These are phyloP conservation scores for Candida coquimbonensis DNA, from an alignment of 805 yeast genomes.

Conservation along the genomic window DNA sequence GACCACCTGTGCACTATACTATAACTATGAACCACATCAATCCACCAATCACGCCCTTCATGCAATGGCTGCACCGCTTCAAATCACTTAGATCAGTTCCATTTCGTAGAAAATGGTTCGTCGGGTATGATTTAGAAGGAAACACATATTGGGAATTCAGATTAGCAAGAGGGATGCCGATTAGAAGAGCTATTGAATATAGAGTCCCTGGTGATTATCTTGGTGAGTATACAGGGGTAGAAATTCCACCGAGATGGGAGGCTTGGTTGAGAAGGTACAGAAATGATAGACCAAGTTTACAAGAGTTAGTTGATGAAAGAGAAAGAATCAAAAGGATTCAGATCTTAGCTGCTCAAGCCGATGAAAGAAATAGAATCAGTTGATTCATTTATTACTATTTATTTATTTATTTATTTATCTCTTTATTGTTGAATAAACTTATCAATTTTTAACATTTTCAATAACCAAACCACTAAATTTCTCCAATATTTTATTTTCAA, in stretches of 20 bases:
- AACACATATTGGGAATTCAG: constrained; percentile 83
- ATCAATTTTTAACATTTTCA: not conserved
- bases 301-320: constrained; percentile 55
- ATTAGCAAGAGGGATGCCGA: constrained; percentile 39
- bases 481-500: constrained; percentile 26
- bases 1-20: too few relatives aligned
- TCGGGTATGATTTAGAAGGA: constrained; percentile 70
- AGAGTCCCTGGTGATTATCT: constrained; percentile 34
- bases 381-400: not conserved
- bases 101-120: constrained; percentile 58
- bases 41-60: constrained; percentile 42
- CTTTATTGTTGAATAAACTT: not conserved
- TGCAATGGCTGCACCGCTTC: constrained; percentile 47
- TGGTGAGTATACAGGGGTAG: constrained; percentile 45
- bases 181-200: constrained; percentile 62
- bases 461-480: constrained; percentile 24
- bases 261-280: constrained; percentile 75
- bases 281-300: constrained; percentile 48
- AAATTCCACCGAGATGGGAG: constrained; percentile 63
- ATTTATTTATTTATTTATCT: constrained; percentile 1
- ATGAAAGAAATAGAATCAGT: too few relatives aligned
- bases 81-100: constrained; percentile 47
- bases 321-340: constrained; percentile 43
- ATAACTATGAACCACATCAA: constrained; percentile 41
- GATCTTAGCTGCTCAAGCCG: too few relatives aligned